Conservation (phyloP, 2,329 filamentous ascomycete genomes). For the Akanthomyces uredinophilus region DNA sequence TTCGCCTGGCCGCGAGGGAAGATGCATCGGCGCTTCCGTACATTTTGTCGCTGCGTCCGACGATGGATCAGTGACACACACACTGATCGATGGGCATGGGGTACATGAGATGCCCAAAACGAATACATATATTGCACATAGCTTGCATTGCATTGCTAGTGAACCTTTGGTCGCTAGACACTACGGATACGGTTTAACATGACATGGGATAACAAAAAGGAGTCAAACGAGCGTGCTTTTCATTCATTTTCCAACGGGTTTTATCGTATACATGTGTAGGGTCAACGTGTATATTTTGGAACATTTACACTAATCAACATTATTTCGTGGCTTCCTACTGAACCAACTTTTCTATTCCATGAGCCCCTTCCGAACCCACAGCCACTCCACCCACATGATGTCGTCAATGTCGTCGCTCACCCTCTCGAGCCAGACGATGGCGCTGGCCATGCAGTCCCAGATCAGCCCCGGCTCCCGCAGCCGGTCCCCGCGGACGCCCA, state of each 20-base stretch:
- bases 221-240: neutral
- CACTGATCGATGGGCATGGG: neutral
- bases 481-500: too few species aligned
- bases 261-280: neutral
- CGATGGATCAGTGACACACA: conserved; percentile 21
- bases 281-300: neutral
- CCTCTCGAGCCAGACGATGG: too few species aligned
- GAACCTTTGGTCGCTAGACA: neutral
- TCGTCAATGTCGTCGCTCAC: too few species aligned
- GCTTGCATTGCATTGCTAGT: neutral
- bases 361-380: too few species aligned
- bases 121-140: neutral
- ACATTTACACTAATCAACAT: neutral
- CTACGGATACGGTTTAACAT: neutral
- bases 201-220: neutral
- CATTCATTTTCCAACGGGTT: neutral
- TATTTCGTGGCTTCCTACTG: neutral
- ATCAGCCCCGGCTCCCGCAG: too few species aligned
- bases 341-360: too few species aligned
- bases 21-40: conserved; percentile 32
- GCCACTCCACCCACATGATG: too few species aligned
- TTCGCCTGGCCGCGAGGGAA: conserved; percentile 40
- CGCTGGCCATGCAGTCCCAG: too few species aligned
- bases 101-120: neutral
- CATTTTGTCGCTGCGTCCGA: conserved; percentile 31